Evolutionary conservation across 140 eudicot genomes (phyloP).

Genomic region (Anethum foeniculum): DNA sequence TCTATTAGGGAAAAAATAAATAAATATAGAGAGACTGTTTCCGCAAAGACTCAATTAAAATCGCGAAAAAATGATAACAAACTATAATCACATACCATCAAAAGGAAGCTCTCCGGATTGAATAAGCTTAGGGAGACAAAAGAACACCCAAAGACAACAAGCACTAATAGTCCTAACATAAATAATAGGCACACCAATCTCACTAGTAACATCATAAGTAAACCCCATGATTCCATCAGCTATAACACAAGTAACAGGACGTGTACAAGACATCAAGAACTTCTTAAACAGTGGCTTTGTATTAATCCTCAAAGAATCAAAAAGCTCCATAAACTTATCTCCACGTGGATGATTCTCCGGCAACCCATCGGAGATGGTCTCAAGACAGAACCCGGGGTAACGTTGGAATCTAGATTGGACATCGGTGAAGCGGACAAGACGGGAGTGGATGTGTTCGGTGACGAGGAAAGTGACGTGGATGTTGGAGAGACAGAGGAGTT

Average conservation of each 20-base stretch:
- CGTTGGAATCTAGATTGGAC: slow-evolving; percentile 27
- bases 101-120: slow-evolving; percentile 59
- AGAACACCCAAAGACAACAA: slow-evolving; percentile 52
- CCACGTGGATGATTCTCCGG: slow-evolving; percentile 48
- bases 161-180: slow-evolving; percentile 45
- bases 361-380: slow-evolving; percentile 56
- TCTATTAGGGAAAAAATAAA: no score
- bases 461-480: slow-evolving; percentile 6
- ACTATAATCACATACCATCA: slow-evolving; percentile 21
- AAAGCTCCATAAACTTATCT: slow-evolving; percentile 28
- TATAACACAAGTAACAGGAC: slow-evolving; percentile 26
- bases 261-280: slow-evolving; percentile 19
- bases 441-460: slow-evolving; percentile 38
- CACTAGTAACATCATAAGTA: slow-evolving; percentile 45
- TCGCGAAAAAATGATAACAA: not conserved
- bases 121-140: slow-evolving; percentile 45
- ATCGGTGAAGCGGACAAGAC: slow-evolving; percentile 41
- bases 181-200: slow-evolving; percentile 43
- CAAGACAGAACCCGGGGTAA: slow-evolving; percentile 37
- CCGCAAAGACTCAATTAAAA: not conserved
- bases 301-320: slow-evolving; percentile 27
- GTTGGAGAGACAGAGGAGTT: slow-evolving; percentile 5
- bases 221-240: slow-evolving; percentile 52
- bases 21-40: not conserved
- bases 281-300: slow-evolving; percentile 29